A percentile compares a stretch with the other conserved stretches of the same genome.
Conservation (phyloP, 495 filamentous ascomycete species). For the Aspergillus asperescens region DNA sequence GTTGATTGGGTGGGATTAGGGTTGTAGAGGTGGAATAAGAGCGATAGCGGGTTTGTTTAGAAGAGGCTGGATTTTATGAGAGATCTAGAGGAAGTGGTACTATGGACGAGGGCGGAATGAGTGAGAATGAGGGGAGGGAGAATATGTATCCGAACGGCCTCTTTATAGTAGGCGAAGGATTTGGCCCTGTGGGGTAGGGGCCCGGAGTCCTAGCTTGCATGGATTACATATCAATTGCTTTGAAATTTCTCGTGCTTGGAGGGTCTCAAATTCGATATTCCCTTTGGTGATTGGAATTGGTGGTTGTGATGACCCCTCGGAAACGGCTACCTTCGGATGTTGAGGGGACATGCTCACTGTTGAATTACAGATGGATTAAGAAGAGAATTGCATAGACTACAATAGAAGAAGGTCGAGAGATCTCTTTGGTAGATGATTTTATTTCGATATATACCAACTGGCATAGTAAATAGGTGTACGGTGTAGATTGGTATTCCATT, state of each 20-base stretch:
- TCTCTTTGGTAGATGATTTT: background rate
- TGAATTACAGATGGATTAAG: background rate
- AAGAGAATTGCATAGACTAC: background rate
- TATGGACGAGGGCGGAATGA: background rate
- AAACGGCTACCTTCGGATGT: conserved; percentile 8
- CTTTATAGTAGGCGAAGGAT: conserved; percentile 1
- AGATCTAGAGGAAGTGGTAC: too few relatives aligned
- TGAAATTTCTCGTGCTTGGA: too few relatives aligned
- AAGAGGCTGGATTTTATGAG: too few relatives aligned
- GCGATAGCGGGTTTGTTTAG: background rate
- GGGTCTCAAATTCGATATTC: background rate
- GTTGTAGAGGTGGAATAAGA: background rate
- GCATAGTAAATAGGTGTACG: background rate
- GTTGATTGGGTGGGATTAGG: background rate
- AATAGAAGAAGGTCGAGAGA: background rate
- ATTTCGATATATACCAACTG: too few relatives aligned
- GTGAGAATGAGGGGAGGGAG: background rate
- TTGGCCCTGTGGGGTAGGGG: conserved; percentile 6
- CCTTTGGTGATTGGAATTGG: background rate
- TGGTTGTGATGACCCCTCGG: conserved; percentile 4
- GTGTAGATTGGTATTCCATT: background rate
- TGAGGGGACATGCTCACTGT: background rate
- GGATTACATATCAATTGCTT: background rate
- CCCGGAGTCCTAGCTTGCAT: conserved; percentile 3
- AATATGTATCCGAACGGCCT: conserved; percentile 1